Percentiles rank a stretch among this genome's conserved stretches.
These are phyloP conservation scores for Saccharomycopsis fodiens DNA, from an alignment of 805 yeast genomes.

Conservation along the genomic window DNA sequence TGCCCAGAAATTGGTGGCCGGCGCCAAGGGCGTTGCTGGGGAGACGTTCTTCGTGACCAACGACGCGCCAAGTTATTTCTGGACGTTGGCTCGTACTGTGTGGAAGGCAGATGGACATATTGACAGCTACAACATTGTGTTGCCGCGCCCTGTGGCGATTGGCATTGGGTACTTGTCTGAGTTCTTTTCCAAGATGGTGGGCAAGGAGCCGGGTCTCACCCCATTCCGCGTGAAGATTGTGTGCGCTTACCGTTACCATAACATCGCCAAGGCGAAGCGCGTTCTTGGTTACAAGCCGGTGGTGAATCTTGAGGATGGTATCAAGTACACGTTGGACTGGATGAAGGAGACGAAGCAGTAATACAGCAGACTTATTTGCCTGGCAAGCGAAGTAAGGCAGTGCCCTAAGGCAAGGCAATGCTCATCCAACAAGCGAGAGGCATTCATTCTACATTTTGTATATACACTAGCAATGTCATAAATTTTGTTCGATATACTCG, in stretches of 20 bases:
- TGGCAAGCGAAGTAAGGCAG: no score
- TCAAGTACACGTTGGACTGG: constrained; percentile 74
- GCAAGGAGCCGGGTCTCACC: constrained; percentile 89
- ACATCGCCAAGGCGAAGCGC: constrained; percentile 77
- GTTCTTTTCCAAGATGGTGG: constrained; percentile 56
- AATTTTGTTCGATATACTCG: no score
- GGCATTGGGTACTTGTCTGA: constrained; percentile 77
- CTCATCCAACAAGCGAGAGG: background rate
- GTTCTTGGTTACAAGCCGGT: constrained; percentile 74
- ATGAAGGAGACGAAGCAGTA: constrained; percentile 53
- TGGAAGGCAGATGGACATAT: constrained; percentile 95
- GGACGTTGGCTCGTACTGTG: constrained; percentile 94
- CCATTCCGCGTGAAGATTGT: constrained; percentile 91
- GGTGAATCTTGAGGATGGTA: constrained; percentile 74
- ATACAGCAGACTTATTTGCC: no score
- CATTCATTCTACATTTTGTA: no score
- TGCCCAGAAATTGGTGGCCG: constrained; percentile 59
- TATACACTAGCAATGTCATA: no score
- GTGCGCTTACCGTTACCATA: constrained; percentile 90
- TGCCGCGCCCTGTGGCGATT: constrained; percentile 71
- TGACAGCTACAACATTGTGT: constrained; percentile 58
- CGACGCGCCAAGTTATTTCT: constrained; percentile 90
- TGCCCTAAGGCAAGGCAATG: background rate
- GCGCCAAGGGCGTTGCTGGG: constrained; percentile 54
- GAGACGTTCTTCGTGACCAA: constrained; percentile 87